Evolutionary conservation across 2,329 filamentous ascomycete species (phyloP), one percentile per base, ranked within the genome.

Genomic region (Chrysoporthe austroafricana): DNA sequence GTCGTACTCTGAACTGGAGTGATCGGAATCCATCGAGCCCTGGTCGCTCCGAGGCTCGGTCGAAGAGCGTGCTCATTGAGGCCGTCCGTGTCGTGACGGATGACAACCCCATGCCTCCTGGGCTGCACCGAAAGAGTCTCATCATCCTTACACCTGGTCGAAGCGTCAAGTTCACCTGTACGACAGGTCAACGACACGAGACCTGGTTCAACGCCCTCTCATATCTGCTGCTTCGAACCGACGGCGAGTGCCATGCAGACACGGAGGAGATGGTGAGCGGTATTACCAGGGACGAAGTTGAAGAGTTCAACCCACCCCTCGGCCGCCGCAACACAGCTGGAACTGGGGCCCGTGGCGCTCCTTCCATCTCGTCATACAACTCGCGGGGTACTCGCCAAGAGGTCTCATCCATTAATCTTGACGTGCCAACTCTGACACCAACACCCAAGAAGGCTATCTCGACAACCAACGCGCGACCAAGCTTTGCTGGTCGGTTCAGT

Each of bases 201-300:
- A 98, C 94, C 0, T 99, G 96, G 96, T 97, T 96, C 85, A 98
- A 98, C 75, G 94, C 96, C 0, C 84, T 99, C 65, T 97, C 93
- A 1, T 99, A 99, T 77, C 86, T 99, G 16, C 85, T 98, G 46
- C 85, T 97, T 42, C 90, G 94, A 58, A 94, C 90, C 36, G 85
- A 88, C 43, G 82, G 86, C 26, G 90, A 91, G 48, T 85, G 83
- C n/a, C 85, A 87, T 63, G 82, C 86, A 7, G 86, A 88, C 71
- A 83, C 86, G 4, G 85, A 92, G 70, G 89, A 85, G 71, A 79
- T 86, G 69, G 84, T 83, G 0, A 83, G 82, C 50, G 82, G 84
- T 71, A 84, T 90, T 63, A 88, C 87, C 0, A 81, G 83, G 34
- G 87, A 89, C 60, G 88, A 91, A 70, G 83, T 90, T 1, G 85